Base-by-base conservation (phyloP, 2,329 filamentous ascomycete species). In the Bipolaris zeicola region DNA sequence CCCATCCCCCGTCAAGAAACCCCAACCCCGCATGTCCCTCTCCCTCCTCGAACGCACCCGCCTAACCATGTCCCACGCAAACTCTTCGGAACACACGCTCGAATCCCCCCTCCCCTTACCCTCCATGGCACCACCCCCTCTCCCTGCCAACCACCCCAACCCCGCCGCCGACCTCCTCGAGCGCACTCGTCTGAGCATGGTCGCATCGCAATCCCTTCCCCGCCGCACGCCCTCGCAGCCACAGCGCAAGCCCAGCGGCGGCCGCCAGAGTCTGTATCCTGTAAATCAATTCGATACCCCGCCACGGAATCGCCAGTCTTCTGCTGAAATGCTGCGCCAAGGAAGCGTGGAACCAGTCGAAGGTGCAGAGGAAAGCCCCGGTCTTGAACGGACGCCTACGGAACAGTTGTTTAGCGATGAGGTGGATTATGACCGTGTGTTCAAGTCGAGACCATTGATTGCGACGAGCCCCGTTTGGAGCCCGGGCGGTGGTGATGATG, bases 141-240 rank as follows among this genome's bases (percentile, higher is more conserved):
- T 62, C 18, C 63, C 57, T 22, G 14, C 39, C 33, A 52, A 61
- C 5, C 42, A 55, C 8, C 31, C 58, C 13, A 58, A 80, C 52
- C 67, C 59, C 11, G 67, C 67, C 58, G 54, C 67, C n/a, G 79
- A 88, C 0, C 66, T 76, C 34, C 84, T 89, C 3, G 92, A 92
- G 69, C 88, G 92, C 45, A 96, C 93, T 0, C 86, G 90, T 16
- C 82, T 92, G 51, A 92, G 91, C 16, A 94, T 96, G 87, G 86
- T 88, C 0, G 81, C 87, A 3, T 79, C 85, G 44, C 54, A 63
- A 45, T 83, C 85, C 1, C 62, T 67, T 3, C 65, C 63, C 7
- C 62, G 60, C 34, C 66, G 60, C 22, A 61, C 60, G 8, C 8
- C 36, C 60, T 46, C 26, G 18, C 62, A n/a, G 55, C 62, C 22